Evolutionary conservation across 108 stramenopile genomes (phyloP), one percentile per base, ranked within the genome.

Genomic region (Cyclotella sp.): DNA sequence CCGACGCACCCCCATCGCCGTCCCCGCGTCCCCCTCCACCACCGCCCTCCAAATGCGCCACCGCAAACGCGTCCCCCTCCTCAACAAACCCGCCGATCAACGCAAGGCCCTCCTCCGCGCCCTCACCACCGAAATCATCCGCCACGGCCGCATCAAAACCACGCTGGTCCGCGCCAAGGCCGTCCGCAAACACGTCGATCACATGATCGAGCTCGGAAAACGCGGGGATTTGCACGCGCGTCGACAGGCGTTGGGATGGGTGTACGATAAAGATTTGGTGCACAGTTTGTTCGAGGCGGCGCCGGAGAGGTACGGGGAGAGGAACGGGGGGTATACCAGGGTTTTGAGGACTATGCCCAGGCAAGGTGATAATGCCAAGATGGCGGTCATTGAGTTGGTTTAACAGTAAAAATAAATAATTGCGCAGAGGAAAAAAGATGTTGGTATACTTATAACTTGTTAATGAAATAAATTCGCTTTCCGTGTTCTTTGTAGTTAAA

Each of bases 141-240:
- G 98, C 55, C 98, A 98, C 89, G 98, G 98, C 27, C 95, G 97
- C 68, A 97, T 98, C 88, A 95, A 93, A 85, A 98, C 98, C 67
- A 98, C 97, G 45, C 78, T 93, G 58, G 87, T 90, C 24, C 92
- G 98, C 30, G 98, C 98, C 75, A 92, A 86, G 73, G 94, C 93
- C 63, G 93, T 95, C 34, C 92, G 96, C 57, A 97, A 97, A 82
- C 91, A 93, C 75, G 97, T 98, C 28, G 98, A 98, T 83, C 92
- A 98, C 75, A 97, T 97, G 97, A 97, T 98, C 82, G 72, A 86
- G 66, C 85, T 98, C 44, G 95, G 94, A 68, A 98, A 98, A 86
- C 83, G 95, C 55, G 97, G 97, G 43, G 90, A 92, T 68, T 89
- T 98, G 68, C 97, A 98, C 78, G 93, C 97, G 45, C 85, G 98